phyloP scores from a whole-genome alignment of 1,284 basidiomycete genomes.

The Cerrena zonata region DNA sequence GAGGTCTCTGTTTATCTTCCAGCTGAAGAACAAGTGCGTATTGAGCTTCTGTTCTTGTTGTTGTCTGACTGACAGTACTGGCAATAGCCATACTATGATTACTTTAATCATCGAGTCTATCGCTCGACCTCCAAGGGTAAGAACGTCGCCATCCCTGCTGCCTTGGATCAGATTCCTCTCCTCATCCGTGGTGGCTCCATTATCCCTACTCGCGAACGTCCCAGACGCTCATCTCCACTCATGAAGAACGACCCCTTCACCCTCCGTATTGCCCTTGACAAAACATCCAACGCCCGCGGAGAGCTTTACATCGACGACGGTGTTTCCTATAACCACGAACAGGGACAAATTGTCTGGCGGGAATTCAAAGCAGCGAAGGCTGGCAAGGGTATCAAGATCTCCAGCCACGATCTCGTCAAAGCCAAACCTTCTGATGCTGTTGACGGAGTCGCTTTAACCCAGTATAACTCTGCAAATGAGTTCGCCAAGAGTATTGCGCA shows the following conservation, averaged over 20 bases:
- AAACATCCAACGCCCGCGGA: slow-evolving; percentile 62
- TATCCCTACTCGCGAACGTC: slow-evolving; percentile 80
- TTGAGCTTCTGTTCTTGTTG: not conserved
- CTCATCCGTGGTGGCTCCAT: slow-evolving; percentile 92
- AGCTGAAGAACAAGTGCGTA: slow-evolving; percentile 66
- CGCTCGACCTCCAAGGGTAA: slow-evolving; percentile 60
- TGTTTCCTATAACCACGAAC: slow-evolving; percentile 72
- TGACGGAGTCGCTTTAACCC: slow-evolving; percentile 42
- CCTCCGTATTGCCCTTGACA: slow-evolving; percentile 76
- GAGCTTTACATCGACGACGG: slow-evolving; percentile 96
- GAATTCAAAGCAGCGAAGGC: slow-evolving; percentile 56
- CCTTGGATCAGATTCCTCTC: slow-evolving; percentile 76
- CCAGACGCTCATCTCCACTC: slow-evolving; percentile 78
- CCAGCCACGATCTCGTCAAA: slow-evolving; percentile 50
- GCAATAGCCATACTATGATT: slow-evolving; percentile 89
- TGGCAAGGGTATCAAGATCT: slow-evolving; percentile 42
- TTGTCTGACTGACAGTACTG: slow-evolving; percentile 3
- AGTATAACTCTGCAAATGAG: slow-evolving; percentile 53
- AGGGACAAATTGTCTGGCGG: slow-evolving; percentile 82
- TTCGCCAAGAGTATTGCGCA: slow-evolving; percentile 63
- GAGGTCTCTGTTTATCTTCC: slow-evolving; percentile 79
- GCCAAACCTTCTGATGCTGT: slow-evolving; percentile 42
- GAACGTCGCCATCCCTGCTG: slow-evolving; percentile 69
- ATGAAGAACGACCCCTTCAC: slow-evolving; percentile 95
- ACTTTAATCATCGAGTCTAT: slow-evolving; percentile 69